Percentiles rank a stretch among this genome's conserved stretches.
Evolutionary conservation across 352 stramenopile species (phyloP).

Genomic region (Globisporangium canariense): DNA sequence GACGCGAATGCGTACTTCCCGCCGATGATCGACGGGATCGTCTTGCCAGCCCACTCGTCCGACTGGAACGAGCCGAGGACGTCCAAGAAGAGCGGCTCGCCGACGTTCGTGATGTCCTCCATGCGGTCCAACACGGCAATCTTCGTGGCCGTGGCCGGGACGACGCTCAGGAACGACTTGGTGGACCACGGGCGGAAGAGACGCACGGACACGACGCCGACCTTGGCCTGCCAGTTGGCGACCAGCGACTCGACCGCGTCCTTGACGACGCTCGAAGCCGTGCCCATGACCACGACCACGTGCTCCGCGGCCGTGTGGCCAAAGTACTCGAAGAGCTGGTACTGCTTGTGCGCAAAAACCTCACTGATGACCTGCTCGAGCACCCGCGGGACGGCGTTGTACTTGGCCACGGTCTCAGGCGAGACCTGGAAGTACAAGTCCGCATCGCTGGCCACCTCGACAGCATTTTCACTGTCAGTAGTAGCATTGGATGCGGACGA

Average conservation of each 20-base stretch:
- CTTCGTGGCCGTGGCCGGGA: conserved; percentile 72
- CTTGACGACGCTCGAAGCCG: conserved; percentile 83
- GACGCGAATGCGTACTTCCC: conserved; percentile 75
- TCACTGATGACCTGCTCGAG: conserved; percentile 82
- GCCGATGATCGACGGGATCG: conserved; percentile 69
- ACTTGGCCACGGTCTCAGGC: conserved; percentile 83
- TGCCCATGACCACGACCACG: conserved; percentile 91
- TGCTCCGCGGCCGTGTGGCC: conserved; percentile 80
- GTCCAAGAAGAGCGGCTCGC: conserved; percentile 91
- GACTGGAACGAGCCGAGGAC: conserved; percentile 89
- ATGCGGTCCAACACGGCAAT: conserved; percentile 91
- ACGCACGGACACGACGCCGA: conserved; percentile 86
- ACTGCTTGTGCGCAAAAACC: conserved; percentile 77
- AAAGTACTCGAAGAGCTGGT: conserved; percentile 91
- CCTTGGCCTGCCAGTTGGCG: conserved; percentile 80
- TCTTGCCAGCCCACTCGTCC: conserved; percentile 57
- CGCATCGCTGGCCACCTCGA: conserved; percentile 52
- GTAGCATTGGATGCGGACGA: neutral
- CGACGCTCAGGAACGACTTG: conserved; percentile 65
- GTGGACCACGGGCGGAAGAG: conserved; percentile 90
- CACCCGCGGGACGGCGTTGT: conserved; percentile 52
- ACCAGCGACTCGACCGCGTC: conserved; percentile 85
- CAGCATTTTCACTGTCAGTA: conserved; percentile 26
- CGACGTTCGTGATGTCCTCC: conserved; percentile 82
- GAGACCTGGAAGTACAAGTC: conserved; percentile 93